phyloP scores from a whole-genome alignment of 805 yeast genomes.

The Danielia reshetovae region DNA sequence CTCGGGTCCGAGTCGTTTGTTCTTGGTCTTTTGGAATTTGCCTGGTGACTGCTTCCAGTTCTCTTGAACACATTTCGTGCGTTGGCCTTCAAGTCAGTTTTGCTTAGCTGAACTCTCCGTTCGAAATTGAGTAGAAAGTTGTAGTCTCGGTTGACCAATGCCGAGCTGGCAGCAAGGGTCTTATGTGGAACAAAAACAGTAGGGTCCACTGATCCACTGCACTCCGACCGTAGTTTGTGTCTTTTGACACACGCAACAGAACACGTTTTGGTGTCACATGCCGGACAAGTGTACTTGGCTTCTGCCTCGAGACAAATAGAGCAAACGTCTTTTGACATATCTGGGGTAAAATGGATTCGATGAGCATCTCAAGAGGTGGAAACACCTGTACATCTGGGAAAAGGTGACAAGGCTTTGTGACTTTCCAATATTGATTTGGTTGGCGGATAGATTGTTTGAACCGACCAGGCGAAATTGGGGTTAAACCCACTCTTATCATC shows the following conservation, averaged over 20 bases:
- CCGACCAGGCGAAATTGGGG: no score
- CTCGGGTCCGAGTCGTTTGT: slow-evolving; percentile 20
- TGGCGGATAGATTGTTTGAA: no score
- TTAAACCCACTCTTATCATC: no score
- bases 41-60: neutral
- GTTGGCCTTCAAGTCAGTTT: slow-evolving; percentile 41
- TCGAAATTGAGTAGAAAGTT: slow-evolving; percentile 62
- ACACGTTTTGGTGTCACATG: slow-evolving; percentile 66
- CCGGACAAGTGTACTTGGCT: slow-evolving; percentile 76
- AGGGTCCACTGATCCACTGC: slow-evolving; percentile 65
- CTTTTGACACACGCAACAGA: slow-evolving; percentile 63
- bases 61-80: slow-evolving; percentile 44
- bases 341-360: neutral
- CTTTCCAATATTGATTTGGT: no score
- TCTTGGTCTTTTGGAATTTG: slow-evolving; percentile 9
- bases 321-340: slow-evolving; percentile 18
- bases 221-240: slow-evolving; percentile 61
- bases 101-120: slow-evolving; percentile 56
- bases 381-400: neutral
- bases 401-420: neutral
- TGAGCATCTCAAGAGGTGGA: neutral
- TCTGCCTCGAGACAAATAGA: slow-evolving; percentile 31
- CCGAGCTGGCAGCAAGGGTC: slow-evolving; percentile 35
- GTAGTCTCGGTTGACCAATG: slow-evolving; percentile 76
- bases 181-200: slow-evolving; percentile 51